phyloP scores from a whole-genome alignment of 1,139 yeast genomes.

The Casaregolazyma suthepensis region DNA sequence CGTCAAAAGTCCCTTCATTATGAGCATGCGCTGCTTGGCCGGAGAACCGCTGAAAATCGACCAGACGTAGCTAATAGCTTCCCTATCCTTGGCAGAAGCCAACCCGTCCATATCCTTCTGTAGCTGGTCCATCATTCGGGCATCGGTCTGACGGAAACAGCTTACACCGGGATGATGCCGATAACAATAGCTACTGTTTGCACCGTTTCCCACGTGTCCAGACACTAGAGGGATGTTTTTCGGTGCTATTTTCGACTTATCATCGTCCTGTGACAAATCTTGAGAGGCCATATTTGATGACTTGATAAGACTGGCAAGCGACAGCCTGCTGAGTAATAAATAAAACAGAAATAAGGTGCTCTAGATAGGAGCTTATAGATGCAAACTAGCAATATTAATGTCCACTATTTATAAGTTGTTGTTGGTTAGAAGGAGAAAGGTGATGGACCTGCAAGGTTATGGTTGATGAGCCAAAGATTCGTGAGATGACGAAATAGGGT shows the following conservation, averaged over 20 bases:
- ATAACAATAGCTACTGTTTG: constrained; percentile 46
- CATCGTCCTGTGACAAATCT: not conserved
- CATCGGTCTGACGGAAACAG: constrained; percentile 68
- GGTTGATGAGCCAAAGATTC: constrained; percentile 1
- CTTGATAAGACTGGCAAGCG: not conserved
- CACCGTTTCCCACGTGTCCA: constrained; percentile 16
- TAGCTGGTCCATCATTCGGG: constrained; percentile 54
- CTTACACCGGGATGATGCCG: constrained; percentile 84
- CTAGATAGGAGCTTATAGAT: not conserved
- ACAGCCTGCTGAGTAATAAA: not conserved
- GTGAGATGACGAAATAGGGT: constrained; percentile 1
- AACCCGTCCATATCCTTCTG: constrained; percentile 43
- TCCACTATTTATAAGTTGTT: not conserved
- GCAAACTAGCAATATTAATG: not conserved
- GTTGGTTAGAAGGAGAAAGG: constrained; percentile 2
- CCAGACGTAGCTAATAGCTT: constrained; percentile 73
- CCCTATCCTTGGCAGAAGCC: constrained; percentile 56
- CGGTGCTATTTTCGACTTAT: not conserved
- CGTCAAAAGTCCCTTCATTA: constrained; percentile 74
- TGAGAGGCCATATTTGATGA: not conserved
- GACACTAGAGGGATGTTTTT: constrained; percentile 19
- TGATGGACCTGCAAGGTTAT: constrained; percentile 6
- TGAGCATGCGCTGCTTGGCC: constrained; percentile 59
- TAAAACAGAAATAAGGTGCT: not conserved
- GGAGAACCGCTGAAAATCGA: constrained; percentile 71